Conservation (phyloP, 2,329 filamentous ascomycete species). For the Onygenales sp. region DNA sequence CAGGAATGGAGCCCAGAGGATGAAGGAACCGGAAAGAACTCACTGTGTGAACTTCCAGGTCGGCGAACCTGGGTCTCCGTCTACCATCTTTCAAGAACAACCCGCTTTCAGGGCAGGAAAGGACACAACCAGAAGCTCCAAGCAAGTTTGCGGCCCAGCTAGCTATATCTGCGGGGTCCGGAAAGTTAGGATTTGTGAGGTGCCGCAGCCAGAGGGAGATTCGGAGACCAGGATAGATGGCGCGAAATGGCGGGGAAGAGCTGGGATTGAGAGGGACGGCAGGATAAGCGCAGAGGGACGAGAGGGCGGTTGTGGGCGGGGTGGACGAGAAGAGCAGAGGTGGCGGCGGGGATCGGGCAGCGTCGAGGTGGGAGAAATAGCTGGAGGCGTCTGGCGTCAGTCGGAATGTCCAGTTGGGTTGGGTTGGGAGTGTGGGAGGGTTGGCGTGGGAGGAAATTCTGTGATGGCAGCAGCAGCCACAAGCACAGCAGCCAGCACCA, state of each 20-base stretch:
- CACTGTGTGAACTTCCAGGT: slow-evolving; percentile 99
- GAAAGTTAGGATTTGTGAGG: neutral
- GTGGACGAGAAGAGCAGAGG: slow-evolving; percentile 11
- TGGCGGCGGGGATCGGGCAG: slow-evolving; percentile 10
- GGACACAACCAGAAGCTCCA: slow-evolving; percentile 12
- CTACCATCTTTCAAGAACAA: slow-evolving; percentile 68
- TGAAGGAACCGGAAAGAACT: slow-evolving; percentile 32
- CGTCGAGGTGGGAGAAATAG: slow-evolving; percentile 5
- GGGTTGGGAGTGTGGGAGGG: neutral
- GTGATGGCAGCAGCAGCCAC: neutral
- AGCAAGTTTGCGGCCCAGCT: slow-evolving; percentile 5
- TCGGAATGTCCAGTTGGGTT: neutral
- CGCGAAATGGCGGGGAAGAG: slow-evolving; percentile 4
- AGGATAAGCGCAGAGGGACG: slow-evolving; percentile 7
- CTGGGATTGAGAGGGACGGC: slow-evolving; percentile 5
- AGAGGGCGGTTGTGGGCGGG: slow-evolving; percentile 8
- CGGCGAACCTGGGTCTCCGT: slow-evolving; percentile 85
- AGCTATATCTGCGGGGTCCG: neutral
- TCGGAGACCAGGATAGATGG: slow-evolving; percentile 1
- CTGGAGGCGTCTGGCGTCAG: neutral
- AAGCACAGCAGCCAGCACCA: neutral
- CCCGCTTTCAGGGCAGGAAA: slow-evolving; percentile 20
- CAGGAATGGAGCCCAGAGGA: neutral
- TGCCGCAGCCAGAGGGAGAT: neutral
- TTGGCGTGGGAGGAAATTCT: slow-evolving; percentile 3